These are phyloP conservation scores for Groenewaldozyma salmanticensis DNA, from an alignment of 805 yeast genomes.

Conservation along the genomic window DNA sequence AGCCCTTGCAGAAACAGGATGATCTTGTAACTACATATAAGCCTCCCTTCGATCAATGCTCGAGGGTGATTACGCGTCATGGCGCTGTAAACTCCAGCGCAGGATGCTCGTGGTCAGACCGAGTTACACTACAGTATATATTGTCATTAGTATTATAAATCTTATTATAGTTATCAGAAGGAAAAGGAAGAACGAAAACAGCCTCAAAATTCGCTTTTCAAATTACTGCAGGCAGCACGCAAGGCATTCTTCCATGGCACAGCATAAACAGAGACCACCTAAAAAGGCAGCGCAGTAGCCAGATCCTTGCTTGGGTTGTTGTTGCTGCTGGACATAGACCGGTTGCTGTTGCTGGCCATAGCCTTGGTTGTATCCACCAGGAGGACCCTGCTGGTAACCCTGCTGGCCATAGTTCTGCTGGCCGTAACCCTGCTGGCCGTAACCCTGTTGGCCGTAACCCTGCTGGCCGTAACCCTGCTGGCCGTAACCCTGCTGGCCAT, in stretches of 20 bases:
- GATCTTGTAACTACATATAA: no score
- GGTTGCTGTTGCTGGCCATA: slow-evolving; percentile 26
- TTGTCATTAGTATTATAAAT: no score
- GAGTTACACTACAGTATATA: no score
- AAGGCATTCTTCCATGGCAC: slow-evolving; percentile 18
- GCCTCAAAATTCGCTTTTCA: no score
- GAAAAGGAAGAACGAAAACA: no score
- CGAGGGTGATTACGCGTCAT: no score
- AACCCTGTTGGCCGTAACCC: slow-evolving; percentile 10
- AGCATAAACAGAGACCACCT: slow-evolving; percentile 17
- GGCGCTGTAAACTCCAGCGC: no score
- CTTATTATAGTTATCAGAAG: no score
- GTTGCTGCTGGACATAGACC: slow-evolving; percentile 27
- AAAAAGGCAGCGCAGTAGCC: slow-evolving; percentile 22
- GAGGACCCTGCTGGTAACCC: slow-evolving; percentile 6
- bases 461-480: slow-evolving; percentile 11
- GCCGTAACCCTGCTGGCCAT: slow-evolving; percentile 9
- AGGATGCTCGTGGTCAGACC: no score
- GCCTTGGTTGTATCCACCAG: slow-evolving; percentile 8
- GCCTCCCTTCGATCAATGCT: no score
- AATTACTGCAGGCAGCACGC: slow-evolving; percentile 11
- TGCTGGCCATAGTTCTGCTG: slow-evolving; percentile 21
- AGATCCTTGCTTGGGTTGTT: slow-evolving; percentile 15
- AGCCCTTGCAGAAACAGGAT: no score
- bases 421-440: slow-evolving; percentile 15